Conservation (phyloP, 2,329 filamentous ascomycete species). For the Capronia americana region DNA sequence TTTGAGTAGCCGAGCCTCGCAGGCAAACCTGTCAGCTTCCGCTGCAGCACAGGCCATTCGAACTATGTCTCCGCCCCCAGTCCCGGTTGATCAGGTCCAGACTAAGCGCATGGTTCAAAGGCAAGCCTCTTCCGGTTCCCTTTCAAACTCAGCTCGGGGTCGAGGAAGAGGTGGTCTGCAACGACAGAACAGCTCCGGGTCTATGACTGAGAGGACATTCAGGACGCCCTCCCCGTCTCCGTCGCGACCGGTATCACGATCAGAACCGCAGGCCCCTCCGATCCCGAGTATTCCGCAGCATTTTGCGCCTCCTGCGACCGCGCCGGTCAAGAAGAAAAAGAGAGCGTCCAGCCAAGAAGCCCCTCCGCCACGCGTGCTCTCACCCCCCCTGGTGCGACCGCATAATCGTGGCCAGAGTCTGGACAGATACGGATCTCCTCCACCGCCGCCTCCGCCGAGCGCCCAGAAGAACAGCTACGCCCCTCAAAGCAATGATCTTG, state of each 20-base stretch:
- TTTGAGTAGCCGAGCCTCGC: slow-evolving; percentile 68
- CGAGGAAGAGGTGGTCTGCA: slow-evolving; percentile 58
- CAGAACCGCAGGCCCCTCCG: slow-evolving; percentile 65
- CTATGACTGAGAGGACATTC: slow-evolving; percentile 90
- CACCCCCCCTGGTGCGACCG: slow-evolving; percentile 49
- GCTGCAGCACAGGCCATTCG: slow-evolving; percentile 85
- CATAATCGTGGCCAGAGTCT: slow-evolving; percentile 49
- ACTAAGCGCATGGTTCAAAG: slow-evolving; percentile 84
- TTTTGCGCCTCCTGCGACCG: slow-evolving; percentile 42
- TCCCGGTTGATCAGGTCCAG: slow-evolving; percentile 79
- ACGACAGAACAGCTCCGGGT: slow-evolving; percentile 72
- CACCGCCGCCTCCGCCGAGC: slow-evolving; percentile 8
- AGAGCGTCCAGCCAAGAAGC: slow-evolving; percentile 61
- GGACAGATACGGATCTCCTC: slow-evolving; percentile 42
- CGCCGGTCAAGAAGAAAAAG: slow-evolving; percentile 42
- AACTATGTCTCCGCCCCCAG: slow-evolving; percentile 77
- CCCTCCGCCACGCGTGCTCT: slow-evolving; percentile 51
- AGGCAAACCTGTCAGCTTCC: slow-evolving; percentile 76
- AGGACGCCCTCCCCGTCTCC: slow-evolving; percentile 71
- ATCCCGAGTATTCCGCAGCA: slow-evolving; percentile 74
- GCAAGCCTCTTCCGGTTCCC: slow-evolving; percentile 52
- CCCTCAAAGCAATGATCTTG: slow-evolving; percentile 44
- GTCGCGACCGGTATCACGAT: slow-evolving; percentile 48
- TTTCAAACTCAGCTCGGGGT: slow-evolving; percentile 34
- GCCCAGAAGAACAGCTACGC: slow-evolving; percentile 14